phyloP scores from a whole-genome alignment of 129 eudicot genomes.

The Ambrosia trifida region DNA sequence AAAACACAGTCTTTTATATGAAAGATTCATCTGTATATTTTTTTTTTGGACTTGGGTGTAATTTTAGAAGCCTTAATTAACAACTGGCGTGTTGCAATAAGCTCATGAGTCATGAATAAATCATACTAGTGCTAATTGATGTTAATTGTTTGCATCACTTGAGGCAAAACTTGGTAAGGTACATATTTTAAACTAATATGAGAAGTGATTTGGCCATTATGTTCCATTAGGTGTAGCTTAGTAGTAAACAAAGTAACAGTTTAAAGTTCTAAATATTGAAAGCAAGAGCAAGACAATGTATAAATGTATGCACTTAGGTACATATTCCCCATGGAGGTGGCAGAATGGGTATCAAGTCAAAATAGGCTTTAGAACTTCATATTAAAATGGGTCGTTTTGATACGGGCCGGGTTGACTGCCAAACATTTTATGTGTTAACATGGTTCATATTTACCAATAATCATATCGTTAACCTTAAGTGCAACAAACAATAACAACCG shows the following conservation, averaged over 20 bases:
- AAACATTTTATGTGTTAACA: too few relatives aligned
- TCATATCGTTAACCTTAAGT: not conserved
- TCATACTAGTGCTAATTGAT: not conserved
- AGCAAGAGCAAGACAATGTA: slow-evolving; percentile 5
- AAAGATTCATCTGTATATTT: not conserved
- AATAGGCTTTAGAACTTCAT: not conserved
- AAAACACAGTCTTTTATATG: too few relatives aligned
- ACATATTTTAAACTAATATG: not conserved
- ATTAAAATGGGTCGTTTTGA: not conserved
- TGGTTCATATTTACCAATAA: not conserved
- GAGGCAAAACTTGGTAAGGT: not conserved
- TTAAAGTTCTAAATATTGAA: too few relatives aligned
- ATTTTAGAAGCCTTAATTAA: not conserved
- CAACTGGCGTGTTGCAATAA: not conserved
- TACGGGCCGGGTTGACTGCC: not conserved
- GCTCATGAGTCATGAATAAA: not conserved
- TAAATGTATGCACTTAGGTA: not conserved
- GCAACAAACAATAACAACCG: not conserved
- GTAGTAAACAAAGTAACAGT: not conserved
- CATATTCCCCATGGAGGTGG: not conserved
- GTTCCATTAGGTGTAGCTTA: not conserved
- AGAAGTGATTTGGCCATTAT: not conserved
- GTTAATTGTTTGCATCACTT: not conserved
- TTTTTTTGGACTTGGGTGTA: not conserved
- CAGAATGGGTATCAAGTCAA: not conserved